Evolutionary conservation across 805 yeast genomes (phyloP), one percentile per base, ranked within the genome.

Genomic region (Clavispora carvajalis): DNA sequence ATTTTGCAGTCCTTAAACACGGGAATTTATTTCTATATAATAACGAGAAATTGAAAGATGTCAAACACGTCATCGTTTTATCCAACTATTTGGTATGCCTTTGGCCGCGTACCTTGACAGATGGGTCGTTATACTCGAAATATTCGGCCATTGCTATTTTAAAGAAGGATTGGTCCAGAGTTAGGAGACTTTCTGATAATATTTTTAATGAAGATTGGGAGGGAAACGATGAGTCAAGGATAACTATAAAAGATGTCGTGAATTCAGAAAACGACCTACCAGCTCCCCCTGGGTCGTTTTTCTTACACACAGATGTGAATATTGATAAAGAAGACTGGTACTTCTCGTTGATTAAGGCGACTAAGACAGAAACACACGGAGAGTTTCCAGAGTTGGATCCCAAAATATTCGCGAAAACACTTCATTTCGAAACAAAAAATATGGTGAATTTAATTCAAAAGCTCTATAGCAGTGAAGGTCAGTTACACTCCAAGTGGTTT

Each of bases 251-350:
- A 18, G 65, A 62, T 43, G 52, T 63, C 18, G 41, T 62, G 25
- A 46, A 52, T 36, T 52, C 55, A 1, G 41, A 38, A 5, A 50
- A 49, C 22, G 39, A 48, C 7, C 46, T 62, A 16, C 37, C 47
- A 2, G 67, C 66, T 1, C 73, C 73, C 3, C 60, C 60, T 24
- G 71, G 71, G 3, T 59, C 73, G 4, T 65, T 68, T 52, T 91
- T 75, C 58, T 60, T 91, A 3, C 86, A 88, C 59, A 76, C 82
- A 33, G 95, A 88, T 50, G 73, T 79, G 36, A 87, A 89, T 49
- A 74, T 74, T 41, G 89, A 83, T 35, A 91, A 91, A 54, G 99
- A 93, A 60, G 96, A 91, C 58, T 82, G 96, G 85, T 93, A 91
- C 58, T 89, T 88, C 60, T 80, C 86, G 1, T 67, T 93, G 40